Base-by-base conservation (phyloP, 176 grass and related monocot genomes). In the Poa pratensis region DNA sequence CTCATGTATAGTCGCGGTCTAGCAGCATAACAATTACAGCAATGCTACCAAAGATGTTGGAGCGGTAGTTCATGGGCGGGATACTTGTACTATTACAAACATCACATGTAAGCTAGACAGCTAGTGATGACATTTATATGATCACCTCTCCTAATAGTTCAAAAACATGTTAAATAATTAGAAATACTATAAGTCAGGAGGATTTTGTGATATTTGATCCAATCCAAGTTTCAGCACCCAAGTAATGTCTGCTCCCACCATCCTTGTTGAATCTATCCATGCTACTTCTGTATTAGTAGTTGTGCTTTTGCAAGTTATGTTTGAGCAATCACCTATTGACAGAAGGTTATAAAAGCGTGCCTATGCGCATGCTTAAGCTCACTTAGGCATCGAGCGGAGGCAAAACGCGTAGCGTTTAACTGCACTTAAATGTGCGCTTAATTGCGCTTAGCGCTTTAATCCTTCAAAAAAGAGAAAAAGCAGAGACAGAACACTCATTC, bases 1-100 rank as follows among this genome's bases (percentile, higher is more conserved):
- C 24, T 61, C 20, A 70, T 53, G n/a, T 77, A 30, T 16, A 67
- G 15, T 77, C 53, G 6, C 18, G 27, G 11, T 27, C 42, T 76
- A 77, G 23, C 13, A 85, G 42, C 17, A 62, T 10, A 40, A 20
- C 11, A 9, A 6, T 26, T 80, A 46, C 12, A 27, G 13, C 15
- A 55, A 12, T 84, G 59, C 37, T 67, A 34, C 60, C 75, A 76
- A 66, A 63, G 20, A 82, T 71, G 65, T 55, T 66, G 59, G 9
- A 40, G 40, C 0, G 4, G 73, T 77, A 52, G 70, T 64, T 84
- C 50, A 48, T 66, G 27, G 26, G 35, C 35, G 4, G 80, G 40
- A 60, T 86, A 79, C 52, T 57, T 77, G 5, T 83, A 63, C 51
- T 32, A 52, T 35, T 84, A 40, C 37, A 40, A 54, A 75, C 46